Base-by-base conservation (phyloP, 768 basidiomycete genomes). In the Boletus vermiculosoides region DNA sequence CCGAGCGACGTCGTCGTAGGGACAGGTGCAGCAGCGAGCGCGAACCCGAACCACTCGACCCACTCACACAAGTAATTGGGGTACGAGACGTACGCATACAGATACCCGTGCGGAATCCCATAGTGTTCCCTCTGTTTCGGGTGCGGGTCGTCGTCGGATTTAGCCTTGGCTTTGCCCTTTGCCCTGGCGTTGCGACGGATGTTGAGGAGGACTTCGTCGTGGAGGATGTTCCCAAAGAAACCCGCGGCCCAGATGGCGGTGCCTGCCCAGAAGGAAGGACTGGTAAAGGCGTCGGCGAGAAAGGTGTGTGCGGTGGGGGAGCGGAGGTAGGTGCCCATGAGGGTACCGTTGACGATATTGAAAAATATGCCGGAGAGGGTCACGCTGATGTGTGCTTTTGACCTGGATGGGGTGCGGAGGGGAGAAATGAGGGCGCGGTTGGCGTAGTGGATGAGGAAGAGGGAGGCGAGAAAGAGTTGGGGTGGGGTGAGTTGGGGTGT, bases 31-130 rank as follows among this genome's bases (percentile, higher is more conserved):
- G 90, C 82, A 7, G 91, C 90, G 39, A 97, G 69, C 2, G 92
- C 88, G 70, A 88, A 98, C 9, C 90, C 93, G 11, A 84, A 62
- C 94, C 95, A 98, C 73, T 98, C 96, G 54, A 88, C 56, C 96
- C 96, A 98, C 69, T 98, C 96, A 73, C 88, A 93, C 20, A 93
- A 75, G 74, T 98, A 98, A 71, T 97, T 94, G 11, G 96, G 96
- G 74, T 87, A 96, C 7, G 93, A 92, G 64, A 98, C 77, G 66
- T 83, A 86, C 42, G 70, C 64, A 77, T 89, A 97, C 18, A 96
- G 75, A 22, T 83, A 80, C 0, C 90, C 92, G 50, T 87, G 81
- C 0, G 96, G 94, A 57, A 94, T 86, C 5, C 86, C 85, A 67
- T 92, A 92, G 71, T 90, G 78, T 48, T 84, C 81, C 41, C 69